phyloP scores from a whole-genome alignment of 2,329 filamentous ascomycete species.

The Pseudogymnoascus sp. region DNA sequence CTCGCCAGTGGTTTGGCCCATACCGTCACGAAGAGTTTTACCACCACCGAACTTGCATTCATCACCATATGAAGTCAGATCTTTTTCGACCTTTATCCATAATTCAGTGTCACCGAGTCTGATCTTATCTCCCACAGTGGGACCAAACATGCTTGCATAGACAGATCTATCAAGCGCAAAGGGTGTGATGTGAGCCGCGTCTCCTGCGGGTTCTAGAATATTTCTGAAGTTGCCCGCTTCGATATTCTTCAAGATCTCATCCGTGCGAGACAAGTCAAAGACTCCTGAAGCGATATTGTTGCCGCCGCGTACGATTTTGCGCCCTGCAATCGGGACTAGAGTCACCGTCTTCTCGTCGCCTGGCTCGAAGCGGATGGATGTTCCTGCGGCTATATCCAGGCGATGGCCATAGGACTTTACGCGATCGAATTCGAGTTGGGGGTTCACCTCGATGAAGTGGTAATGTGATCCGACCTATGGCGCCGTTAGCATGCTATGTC shows the following conservation, averaged over 20 bases:
- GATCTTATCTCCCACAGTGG: conserved; percentile 80
- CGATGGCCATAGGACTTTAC: conserved; percentile 73
- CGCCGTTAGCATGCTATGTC: neutral
- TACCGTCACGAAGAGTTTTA: conserved; percentile 88
- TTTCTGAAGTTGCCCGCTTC: conserved; percentile 73
- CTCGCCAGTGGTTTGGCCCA: conserved; percentile 83
- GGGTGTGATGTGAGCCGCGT: conserved; percentile 47
- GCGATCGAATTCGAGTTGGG: conserved; percentile 81
- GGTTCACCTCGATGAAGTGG: conserved; percentile 93
- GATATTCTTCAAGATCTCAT: conserved; percentile 60
- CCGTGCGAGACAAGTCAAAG: conserved; percentile 55
- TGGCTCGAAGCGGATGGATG: conserved; percentile 87
- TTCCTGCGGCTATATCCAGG: conserved; percentile 84
- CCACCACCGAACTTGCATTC: conserved; percentile 94
- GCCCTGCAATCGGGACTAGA: conserved; percentile 79
- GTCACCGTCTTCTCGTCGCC: conserved; percentile 87
- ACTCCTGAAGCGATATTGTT: conserved; percentile 69
- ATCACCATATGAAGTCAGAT: conserved; percentile 78
- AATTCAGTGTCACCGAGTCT: conserved; percentile 76
- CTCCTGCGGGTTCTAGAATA: conserved; percentile 52
- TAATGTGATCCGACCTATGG: conserved; percentile 79
- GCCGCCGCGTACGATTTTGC: conserved; percentile 72
- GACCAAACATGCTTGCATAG: conserved; percentile 86
- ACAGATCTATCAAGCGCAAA: conserved; percentile 68
- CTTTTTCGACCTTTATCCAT: conserved; percentile 84